Evolutionary conservation across 129 eudicot genomes (phyloP), one percentile per base, ranked within the genome.

Genomic region (Lactuca saligna): DNA sequence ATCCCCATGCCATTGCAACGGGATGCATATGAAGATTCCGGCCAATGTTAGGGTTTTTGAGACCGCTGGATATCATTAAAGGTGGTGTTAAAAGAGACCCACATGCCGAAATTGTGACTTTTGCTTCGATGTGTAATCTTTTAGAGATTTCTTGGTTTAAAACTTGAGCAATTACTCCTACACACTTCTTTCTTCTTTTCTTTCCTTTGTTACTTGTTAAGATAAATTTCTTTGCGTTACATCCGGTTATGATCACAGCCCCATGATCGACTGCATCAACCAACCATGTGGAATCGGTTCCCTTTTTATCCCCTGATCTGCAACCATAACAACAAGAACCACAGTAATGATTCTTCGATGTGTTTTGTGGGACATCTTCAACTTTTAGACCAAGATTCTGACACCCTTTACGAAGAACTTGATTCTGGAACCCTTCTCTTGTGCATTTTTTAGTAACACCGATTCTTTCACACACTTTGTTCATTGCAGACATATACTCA

Each of bases 311-410:
- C 6, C 91, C 96, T 6, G 81, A 66, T 66, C 60, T 77, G 29
- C 97, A 91, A 2, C 97, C 97, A 55, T 51, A 88, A 72, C 91
- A 75, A 56, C 97, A 91, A 13, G 91, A 84, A 42, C 97, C 97
- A 25, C 97, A 91, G 31, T 85, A 75, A 72, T 91, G 97, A 17
- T 70, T 53, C 51, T 68, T 82, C 1, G 97, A 80, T 3, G 97
- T 56, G 67, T 91, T 91, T 53, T 93, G 77, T 15, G 96, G 82
- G 20, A 91, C 96, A 0, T 32, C 10, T 0, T 84, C 85, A 12
- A 69, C 94, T 54, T 82, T 66, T 4, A 91, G 61, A 3, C 97
- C 97, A 41, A 91, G 88, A 49, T 65, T 82, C 64, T 91, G 81
- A 64, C 96, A 91, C 83, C 97, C 97, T 80, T 74, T 84, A 3